A percentile compares a stretch with the other conserved stretches of the same genome.
Evolutionary conservation across 148 eudicot genomes (phyloP).

Genomic region (Salicornia ramosissima): DNA sequence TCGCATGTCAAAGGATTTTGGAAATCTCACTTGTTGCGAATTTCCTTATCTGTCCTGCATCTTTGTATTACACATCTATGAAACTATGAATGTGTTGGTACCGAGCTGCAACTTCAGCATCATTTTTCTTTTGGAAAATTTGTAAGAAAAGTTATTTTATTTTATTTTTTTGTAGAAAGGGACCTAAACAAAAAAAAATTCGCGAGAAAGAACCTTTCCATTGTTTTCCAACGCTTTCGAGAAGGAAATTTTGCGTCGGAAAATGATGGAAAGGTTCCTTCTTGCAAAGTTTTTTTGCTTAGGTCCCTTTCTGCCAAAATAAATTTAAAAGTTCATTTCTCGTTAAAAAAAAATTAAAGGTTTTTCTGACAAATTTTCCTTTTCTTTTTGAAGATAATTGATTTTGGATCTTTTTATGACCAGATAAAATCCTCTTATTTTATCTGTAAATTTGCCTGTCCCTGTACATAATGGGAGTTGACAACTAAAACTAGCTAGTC

Average conservation of each 20-base stretch:
- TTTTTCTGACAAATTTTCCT: no score
- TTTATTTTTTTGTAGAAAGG: no score
- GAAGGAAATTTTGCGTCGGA: no score
- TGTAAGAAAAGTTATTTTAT: no score
- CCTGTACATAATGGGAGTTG: neutral
- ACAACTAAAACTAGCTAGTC: neutral
- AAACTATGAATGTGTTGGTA: neutral
- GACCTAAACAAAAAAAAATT: no score
- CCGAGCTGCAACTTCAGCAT: neutral
- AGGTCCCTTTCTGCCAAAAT: no score
- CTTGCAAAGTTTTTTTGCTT: no score
- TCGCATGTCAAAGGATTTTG: neutral
- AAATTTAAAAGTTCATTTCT: no score
- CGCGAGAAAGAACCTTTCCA: no score
- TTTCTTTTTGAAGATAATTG: neutral
- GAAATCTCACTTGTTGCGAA: neutral
- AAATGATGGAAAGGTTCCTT: no score
- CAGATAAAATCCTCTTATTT: neutral
- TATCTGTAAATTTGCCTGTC: neutral
- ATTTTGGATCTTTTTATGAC: conserved; percentile 3
- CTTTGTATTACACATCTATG: neutral
- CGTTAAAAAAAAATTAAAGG: no score
- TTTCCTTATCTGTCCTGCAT: neutral
- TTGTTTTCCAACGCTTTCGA: no score
- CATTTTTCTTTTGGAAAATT: neutral